These are phyloP conservation scores for Globisporangium takayamanum DNA, from an alignment of 352 stramenopile species.

Conservation along the genomic window DNA sequence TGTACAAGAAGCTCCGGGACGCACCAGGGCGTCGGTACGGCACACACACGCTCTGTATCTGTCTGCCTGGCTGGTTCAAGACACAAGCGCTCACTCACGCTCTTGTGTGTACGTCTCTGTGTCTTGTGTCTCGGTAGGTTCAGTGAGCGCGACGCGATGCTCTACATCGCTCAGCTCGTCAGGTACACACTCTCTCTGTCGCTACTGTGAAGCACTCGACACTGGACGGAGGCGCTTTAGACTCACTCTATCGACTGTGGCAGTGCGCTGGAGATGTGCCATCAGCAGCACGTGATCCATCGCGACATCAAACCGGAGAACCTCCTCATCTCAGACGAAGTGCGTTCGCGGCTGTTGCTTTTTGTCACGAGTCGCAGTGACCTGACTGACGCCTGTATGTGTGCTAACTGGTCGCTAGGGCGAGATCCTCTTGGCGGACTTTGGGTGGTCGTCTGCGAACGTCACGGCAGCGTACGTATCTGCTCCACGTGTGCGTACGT, in stretches of 20 bases:
- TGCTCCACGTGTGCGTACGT: no score
- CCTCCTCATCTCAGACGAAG: constrained; percentile 76
- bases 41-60: not conserved
- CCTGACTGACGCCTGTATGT: no score
- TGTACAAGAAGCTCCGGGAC: constrained; percentile 71
- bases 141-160: constrained; percentile 51
- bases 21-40: constrained; percentile 38
- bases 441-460: constrained; percentile 96
- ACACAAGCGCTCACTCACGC: not conserved
- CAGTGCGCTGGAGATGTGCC: constrained; percentile 58
- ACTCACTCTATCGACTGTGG: not conserved
- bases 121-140: constrained; percentile 22
- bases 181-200: constrained; percentile 20
- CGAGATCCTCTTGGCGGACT: constrained; percentile 98
- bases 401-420: constrained; percentile 22
- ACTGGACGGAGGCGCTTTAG: not conserved
- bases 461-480: constrained; percentile 57
- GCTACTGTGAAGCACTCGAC: not conserved
- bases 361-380: not conserved
- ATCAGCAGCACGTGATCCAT: constrained; percentile 87
- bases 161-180: constrained; percentile 69
- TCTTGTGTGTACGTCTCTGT: not conserved
- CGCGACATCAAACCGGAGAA: constrained; percentile 97
- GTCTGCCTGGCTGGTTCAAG: not conserved
- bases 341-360: constrained; percentile 10